These are phyloP conservation scores for Hyaloscypha variabilis DNA, from an alignment of 495 filamentous ascomycete genomes.

Conservation along the genomic window DNA sequence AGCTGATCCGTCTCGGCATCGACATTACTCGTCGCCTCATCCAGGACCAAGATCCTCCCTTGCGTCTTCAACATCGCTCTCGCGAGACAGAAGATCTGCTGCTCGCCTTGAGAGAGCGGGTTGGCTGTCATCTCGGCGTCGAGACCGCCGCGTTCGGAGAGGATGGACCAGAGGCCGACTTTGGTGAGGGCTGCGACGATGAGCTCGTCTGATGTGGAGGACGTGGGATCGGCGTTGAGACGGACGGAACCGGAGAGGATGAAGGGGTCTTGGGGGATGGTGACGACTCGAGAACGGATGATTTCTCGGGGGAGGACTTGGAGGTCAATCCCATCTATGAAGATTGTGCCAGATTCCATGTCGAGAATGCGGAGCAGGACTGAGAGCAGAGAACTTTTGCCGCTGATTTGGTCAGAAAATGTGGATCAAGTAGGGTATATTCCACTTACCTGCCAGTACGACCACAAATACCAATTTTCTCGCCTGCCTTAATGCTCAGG, in stretches of 20 bases:
- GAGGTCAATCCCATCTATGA: conserved; percentile 41
- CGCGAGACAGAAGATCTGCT: background rate
- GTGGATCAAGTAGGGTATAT: conserved; percentile 33
- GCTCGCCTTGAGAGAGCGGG: background rate
- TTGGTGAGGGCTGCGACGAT: background rate
- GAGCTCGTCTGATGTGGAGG: background rate
- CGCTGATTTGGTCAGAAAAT: background rate
- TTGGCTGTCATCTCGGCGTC: background rate
- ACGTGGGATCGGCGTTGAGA: background rate
- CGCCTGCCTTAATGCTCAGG: conserved; percentile 36
- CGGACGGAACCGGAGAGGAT: background rate
- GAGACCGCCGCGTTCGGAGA: background rate
- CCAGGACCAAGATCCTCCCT: background rate
- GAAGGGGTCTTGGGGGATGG: background rate
- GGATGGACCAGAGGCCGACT: background rate
- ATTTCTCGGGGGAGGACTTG: background rate
- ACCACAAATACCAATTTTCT: conserved; percentile 48
- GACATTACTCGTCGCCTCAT: too few relatives aligned
- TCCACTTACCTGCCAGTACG: conserved; percentile 38
- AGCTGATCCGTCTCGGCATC: background rate
- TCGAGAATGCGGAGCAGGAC: conserved; percentile 39
- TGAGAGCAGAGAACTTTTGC: conserved; percentile 36
- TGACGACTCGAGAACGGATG: background rate
- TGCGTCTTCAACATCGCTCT: background rate
- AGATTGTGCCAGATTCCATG: conserved; percentile 14